Evolutionary conservation across 2,329 filamentous ascomycete species (phyloP), one percentile per base, ranked within the genome.

Genomic region (Colletotrichum noveboracense): DNA sequence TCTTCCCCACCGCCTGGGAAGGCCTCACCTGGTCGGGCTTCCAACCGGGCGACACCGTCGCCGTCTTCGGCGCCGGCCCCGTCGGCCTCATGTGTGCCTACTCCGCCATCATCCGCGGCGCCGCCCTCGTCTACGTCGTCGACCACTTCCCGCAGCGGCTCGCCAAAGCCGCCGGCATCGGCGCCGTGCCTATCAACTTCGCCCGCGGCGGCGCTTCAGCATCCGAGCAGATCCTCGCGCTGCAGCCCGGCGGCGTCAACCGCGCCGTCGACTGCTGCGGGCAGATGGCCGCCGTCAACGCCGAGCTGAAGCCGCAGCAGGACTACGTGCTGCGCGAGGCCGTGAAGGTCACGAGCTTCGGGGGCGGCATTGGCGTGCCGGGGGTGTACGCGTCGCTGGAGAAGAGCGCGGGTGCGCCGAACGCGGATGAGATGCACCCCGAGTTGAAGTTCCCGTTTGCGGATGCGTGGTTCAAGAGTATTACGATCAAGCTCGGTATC

Each of bases 21-120:
- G 90, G 89, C 1, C 81, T 92, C 36, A 86, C 86, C 5, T 85
- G 91, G 5, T 88, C 90, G 3, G 91, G 91, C 1, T 93, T 93
- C 82, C 82, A 89, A 77, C 83, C 90, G 2, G 91, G 91, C 5
- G 92, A 93, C 78, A 88, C 86, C 16, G 88, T 93, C 3, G 91
- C 91, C 2, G 88, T 93, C 3, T 93, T 93, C 73, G 92, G 91
- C 1, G 91, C 90, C 1, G 91, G 92, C 0, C 91, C 92, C 0
- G 91, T 93, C 2, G 92, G 92, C 3, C 82, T 93, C 10, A 92
- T 93, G 88, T 65, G 68, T n/a, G 78, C 79, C 12, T 81, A 81
- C 76, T 76, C 74, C 65, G 80, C 80, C 65, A 58, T 79, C n/a
- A 61, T 81, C 28, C 79, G 80, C 12, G 80, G 80, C n/a, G 80